A percentile compares a stretch with the other conserved stretches of the same genome.
phyloP scores from a whole-genome alignment of 805 yeast genomes.

The Nakazawaea siamensis region DNA sequence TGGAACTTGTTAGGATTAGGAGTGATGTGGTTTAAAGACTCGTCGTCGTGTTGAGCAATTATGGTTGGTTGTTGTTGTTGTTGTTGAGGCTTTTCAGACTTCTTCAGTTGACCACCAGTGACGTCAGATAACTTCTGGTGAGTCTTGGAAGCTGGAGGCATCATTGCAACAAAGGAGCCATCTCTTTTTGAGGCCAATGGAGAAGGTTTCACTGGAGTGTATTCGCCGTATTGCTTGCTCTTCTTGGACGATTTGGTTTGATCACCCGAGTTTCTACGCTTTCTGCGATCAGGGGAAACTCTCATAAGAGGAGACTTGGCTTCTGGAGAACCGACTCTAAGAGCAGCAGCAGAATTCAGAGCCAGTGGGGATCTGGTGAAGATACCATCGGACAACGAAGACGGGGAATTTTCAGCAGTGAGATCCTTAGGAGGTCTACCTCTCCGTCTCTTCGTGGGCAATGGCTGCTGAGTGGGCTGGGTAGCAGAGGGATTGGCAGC shows the following conservation, averaged over 20 bases:
- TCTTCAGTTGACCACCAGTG: constrained; percentile 6
- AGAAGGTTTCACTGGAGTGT: constrained; percentile 7
- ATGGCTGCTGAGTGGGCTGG: constrained; percentile 3
- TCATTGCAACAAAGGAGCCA: background rate
- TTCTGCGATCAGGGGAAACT: constrained; percentile 13
- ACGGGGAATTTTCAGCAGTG: constrained; percentile 6
- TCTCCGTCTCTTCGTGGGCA: constrained; percentile 11
- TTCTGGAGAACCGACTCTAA: constrained; percentile 14
- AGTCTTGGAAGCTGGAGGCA: constrained; percentile 6
- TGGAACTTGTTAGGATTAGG: constrained; percentile 4
- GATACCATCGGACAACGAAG: constrained; percentile 1
- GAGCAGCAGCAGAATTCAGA: constrained; percentile 12
- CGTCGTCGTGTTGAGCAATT: background rate
- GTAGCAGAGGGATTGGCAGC: background rate
- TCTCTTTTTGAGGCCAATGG: constrained; percentile 3
- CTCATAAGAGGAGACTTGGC: constrained; percentile 15
- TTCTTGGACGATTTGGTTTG: constrained; percentile 6
- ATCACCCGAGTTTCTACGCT: background rate
- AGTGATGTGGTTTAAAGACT: constrained; percentile 3
- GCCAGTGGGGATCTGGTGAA: constrained; percentile 11
- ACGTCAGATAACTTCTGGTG: constrained; percentile 8
- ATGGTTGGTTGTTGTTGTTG: background rate
- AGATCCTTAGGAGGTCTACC: constrained; percentile 12
- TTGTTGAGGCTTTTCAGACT: background rate
- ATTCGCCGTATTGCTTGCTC: constrained; percentile 2